Evolutionary conservation across 2,329 filamentous ascomycete genomes (phyloP).

Genomic region (Fusarium transvaalense): DNA sequence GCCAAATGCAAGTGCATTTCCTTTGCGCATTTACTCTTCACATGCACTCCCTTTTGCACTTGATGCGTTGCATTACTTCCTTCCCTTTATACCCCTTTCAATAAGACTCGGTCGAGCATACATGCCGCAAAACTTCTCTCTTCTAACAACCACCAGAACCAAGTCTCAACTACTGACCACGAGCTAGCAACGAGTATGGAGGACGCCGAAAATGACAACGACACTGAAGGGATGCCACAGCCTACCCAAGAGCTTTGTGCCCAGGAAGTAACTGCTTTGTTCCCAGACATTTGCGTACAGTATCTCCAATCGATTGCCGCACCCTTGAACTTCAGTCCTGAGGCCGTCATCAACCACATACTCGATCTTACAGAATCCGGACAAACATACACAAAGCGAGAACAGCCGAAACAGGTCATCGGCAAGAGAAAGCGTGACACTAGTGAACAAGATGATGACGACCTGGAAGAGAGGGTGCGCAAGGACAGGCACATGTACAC

Average conservation of each 20-base stretch:
- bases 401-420: constrained; percentile 20
- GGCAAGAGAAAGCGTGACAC: constrained; percentile 59
- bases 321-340: constrained; percentile 48
- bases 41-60: neutral
- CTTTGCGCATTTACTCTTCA: neutral
- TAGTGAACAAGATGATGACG: constrained; percentile 38
- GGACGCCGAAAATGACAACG: neutral
- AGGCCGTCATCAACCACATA: constrained; percentile 54
- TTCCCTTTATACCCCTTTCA: neutral
- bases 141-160: constrained; percentile 21
- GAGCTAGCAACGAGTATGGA: constrained; percentile 21
- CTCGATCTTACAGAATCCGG: constrained; percentile 57
- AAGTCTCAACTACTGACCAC: neutral
- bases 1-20: neutral
- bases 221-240: neutral
- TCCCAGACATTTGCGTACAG: constrained; percentile 61
- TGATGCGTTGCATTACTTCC: neutral
- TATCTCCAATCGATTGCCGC: constrained; percentile 52
- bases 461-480: constrained; percentile 21
- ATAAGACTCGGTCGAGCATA: neutral
- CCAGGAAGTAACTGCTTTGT: constrained; percentile 48
- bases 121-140: neutral
- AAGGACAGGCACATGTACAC: constrained; percentile 33
- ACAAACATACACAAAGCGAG: constrained; percentile 53
- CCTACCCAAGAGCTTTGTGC: constrained; percentile 26